These are phyloP conservation scores for Saussurea involucrata DNA, from an alignment of 129 eudicot species.

Conservation along the genomic window DNA sequence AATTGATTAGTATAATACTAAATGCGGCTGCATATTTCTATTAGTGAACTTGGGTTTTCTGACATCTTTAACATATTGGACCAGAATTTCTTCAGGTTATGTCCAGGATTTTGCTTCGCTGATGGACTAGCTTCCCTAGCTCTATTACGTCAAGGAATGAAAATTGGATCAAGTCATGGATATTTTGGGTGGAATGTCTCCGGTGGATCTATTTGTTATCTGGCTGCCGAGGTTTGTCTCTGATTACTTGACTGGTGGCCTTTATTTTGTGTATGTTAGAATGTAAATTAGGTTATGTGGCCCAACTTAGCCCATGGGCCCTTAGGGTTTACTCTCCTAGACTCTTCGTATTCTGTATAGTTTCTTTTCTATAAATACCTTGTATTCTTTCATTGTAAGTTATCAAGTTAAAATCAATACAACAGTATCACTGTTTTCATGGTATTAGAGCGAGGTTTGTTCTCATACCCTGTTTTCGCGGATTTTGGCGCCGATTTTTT, in stretches of 20 bases:
- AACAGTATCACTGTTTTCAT: no score
- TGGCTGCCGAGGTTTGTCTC: conserved; percentile 76
- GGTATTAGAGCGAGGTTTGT: no score
- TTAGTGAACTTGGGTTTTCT: conserved; percentile 6
- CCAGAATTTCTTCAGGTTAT: conserved; percentile 88
- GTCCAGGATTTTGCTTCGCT: conserved; percentile 98
- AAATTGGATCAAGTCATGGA: conserved; percentile 60
- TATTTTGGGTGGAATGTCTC: conserved; percentile 90
- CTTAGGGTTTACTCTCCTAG: no score
- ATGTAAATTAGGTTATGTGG: no score
- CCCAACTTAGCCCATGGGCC: no score
- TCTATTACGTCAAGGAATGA: conserved; percentile 86
- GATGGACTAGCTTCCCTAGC: conserved; percentile 98
- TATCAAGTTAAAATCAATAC: no score
- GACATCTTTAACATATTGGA: conserved; percentile 23
- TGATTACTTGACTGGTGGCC: conserved; percentile 4
- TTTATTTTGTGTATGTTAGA: background rate
- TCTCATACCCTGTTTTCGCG: no score
- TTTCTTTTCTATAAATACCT: no score
- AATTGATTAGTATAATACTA: background rate
- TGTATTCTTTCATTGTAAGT: no score
- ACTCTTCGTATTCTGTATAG: no score
- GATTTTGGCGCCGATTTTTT: no score
- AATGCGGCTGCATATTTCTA: background rate
- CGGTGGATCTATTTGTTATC: conserved; percentile 89